Evolutionary conservation across 148 eudicot species (phyloP).

Genomic region (Mesembryanthemum crystallinum): DNA sequence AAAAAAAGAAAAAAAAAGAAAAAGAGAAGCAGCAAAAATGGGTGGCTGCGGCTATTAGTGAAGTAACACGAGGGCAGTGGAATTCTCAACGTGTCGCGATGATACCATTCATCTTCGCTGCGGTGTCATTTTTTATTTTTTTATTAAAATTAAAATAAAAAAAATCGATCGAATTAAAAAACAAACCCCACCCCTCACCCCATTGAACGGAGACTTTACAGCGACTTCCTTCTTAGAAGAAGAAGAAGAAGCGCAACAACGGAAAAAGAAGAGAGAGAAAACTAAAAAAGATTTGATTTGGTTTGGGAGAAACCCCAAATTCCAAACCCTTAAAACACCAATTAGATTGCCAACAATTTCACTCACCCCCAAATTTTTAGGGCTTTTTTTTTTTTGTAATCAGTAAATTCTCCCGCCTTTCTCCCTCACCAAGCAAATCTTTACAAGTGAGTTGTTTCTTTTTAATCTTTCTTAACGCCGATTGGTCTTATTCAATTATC

Average conservation of each 20-base stretch:
- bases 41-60: not conserved
- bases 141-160: not conserved
- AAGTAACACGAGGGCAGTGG: not conserved
- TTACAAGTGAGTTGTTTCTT: constrained; percentile 26
- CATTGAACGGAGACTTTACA: constrained; percentile 1
- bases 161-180: too few species aligned
- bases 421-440: constrained; percentile 4
- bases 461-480: not conserved
- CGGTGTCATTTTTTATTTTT: not conserved
- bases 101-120: not conserved
- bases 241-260: not conserved
- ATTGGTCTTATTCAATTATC: constrained; percentile 8
- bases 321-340: not conserved
- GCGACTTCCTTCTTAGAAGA: not conserved
- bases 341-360: not conserved
- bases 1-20: not conserved
- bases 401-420: not conserved
- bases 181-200: not conserved
- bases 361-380: constrained; percentile 10
- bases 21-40: not conserved
- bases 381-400: not conserved
- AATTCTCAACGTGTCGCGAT: not conserved
- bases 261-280: not conserved
- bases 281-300: too few species aligned
- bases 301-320: too few species aligned